phyloP scores from a whole-genome alignment of 2,329 filamentous ascomycete genomes.

The Aspergillus sclerotialis region DNA sequence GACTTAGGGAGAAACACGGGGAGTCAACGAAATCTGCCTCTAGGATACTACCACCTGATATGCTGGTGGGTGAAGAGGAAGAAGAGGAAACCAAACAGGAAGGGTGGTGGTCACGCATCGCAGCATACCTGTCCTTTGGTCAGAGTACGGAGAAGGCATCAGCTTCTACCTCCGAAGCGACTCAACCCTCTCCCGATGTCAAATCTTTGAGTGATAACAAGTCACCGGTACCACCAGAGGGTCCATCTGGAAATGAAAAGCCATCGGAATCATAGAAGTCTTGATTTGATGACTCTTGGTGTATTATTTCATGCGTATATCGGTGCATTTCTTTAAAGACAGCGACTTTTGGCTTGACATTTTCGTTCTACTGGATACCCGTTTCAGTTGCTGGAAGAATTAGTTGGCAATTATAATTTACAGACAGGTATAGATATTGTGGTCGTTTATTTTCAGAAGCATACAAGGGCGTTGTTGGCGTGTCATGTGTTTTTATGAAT shows the following conservation, averaged over 20 bases:
- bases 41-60: conserved; percentile 33
- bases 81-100: conserved; percentile 20
- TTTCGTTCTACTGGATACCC: neutral
- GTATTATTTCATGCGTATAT: neutral
- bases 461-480: neutral
- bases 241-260: neutral
- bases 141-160: conserved; percentile 4
- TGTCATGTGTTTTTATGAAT: neutral
- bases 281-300: neutral
- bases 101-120: conserved; percentile 27
- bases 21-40: conserved; percentile 18
- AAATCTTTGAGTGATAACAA: neutral
- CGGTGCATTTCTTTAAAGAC: too few species aligned
- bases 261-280: neutral
- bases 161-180: neutral
- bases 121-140: conserved; percentile 25
- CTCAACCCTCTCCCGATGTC: neutral
- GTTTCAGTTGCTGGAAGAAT: neutral
- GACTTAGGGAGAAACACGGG: conserved; percentile 32
- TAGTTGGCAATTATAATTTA: neutral
- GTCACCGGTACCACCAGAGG: neutral
- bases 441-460: neutral
- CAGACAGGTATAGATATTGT: neutral
- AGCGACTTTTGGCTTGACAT: too few species aligned
- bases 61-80: conserved; percentile 30